Percentiles rank a stretch among this genome's conserved stretches.
Evolutionary conservation across 2,329 filamentous ascomycete genomes (phyloP).

Genomic region (Talaromyces sp.): DNA sequence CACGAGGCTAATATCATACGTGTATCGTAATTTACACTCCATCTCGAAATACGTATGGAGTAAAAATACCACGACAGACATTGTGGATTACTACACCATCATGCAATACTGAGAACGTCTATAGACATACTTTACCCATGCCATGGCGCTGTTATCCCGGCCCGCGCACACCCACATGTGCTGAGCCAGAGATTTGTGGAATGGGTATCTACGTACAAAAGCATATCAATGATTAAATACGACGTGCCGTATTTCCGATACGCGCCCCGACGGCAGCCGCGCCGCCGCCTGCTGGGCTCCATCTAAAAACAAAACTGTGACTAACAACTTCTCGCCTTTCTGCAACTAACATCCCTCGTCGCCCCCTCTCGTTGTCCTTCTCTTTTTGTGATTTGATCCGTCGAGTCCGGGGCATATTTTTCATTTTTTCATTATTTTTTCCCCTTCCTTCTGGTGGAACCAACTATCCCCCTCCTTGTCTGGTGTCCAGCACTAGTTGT

Average conservation of each 20-base stretch:
- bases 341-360: constrained; percentile 5
- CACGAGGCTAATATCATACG: background rate
- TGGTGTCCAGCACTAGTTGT: background rate
- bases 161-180: too few species aligned
- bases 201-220: too few species aligned
- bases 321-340: constrained; percentile 14
- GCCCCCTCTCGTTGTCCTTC: constrained; percentile 6
- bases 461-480: background rate
- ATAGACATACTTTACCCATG: too few species aligned
- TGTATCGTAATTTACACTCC: background rate
- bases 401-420: constrained; percentile 5
- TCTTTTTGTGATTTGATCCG: background rate
- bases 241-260: background rate
- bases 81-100: too few species aligned
- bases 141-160: too few species aligned
- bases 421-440: background rate
- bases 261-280: constrained; percentile 1
- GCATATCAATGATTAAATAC: too few species aligned
- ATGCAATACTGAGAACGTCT: too few species aligned
- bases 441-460: background rate
- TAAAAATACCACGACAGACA: too few species aligned
- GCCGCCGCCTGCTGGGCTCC: background rate
- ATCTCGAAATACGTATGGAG: background rate
- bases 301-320: constrained; percentile 15
- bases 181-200: too few species aligned